Evolutionary conservation across 768 basidiomycete species (phyloP).

Genomic region (Porphyrellus cyaneotinctus): DNA sequence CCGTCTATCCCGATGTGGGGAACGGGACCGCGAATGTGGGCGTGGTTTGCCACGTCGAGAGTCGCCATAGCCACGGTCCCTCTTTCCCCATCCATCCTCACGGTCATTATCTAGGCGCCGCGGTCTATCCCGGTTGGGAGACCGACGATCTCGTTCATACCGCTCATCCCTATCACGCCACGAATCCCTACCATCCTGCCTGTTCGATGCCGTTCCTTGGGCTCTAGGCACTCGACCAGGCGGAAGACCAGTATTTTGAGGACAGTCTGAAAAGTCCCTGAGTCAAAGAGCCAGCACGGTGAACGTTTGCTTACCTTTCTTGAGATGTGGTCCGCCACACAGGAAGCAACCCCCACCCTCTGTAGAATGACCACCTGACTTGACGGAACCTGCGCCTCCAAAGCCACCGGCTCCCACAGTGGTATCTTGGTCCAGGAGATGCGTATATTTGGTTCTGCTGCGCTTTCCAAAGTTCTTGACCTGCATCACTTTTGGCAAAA

Average conservation of each 20-base stretch:
- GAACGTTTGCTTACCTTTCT: constrained; percentile 57
- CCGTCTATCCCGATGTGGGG: constrained; percentile 28
- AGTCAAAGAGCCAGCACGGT: constrained; percentile 3
- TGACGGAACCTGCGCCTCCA: constrained; percentile 53
- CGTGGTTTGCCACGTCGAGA: constrained; percentile 19
- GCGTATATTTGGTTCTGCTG: constrained; percentile 93
- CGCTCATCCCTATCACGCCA: constrained; percentile 35
- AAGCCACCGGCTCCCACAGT: constrained; percentile 60
- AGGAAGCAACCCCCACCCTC: constrained; percentile 79
- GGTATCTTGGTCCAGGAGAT: constrained; percentile 93
- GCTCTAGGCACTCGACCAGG: constrained; percentile 28
- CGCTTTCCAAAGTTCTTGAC: constrained; percentile 93
- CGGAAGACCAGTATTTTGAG: constrained; percentile 45
- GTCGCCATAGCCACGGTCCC: constrained; percentile 15
- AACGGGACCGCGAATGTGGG: constrained; percentile 33
- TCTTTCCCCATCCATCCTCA: constrained; percentile 17
- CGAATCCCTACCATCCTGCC: constrained; percentile 33
- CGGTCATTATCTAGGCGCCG: constrained; percentile 22
- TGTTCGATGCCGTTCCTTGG: constrained; percentile 32
- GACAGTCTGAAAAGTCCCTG: constrained; percentile 40
- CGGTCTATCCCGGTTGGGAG: constrained; percentile 23
- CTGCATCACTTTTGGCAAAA: constrained; percentile 95
- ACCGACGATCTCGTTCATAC: constrained; percentile 22
- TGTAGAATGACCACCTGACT: constrained; percentile 50
- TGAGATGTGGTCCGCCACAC: constrained; percentile 92